These are phyloP conservation scores for Cymbopogon citratus DNA, from an alignment of 176 grass and related monocot genomes.

Conservation along the genomic window DNA sequence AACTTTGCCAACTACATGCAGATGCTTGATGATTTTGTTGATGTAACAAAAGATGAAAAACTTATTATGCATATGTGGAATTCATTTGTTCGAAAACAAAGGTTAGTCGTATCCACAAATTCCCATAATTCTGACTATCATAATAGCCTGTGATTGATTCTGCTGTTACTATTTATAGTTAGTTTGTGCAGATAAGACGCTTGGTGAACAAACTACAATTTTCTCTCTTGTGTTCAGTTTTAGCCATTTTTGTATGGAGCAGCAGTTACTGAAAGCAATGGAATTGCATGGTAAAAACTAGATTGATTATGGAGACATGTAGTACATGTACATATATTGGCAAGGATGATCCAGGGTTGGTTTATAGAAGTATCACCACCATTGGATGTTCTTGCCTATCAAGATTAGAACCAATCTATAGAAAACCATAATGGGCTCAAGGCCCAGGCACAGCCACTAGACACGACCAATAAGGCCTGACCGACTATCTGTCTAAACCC, in stretches of 20 bases:
- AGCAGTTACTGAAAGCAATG: background rate
- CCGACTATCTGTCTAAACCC: too few relatives aligned
- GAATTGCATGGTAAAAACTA: background rate
- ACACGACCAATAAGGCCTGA: too few relatives aligned
- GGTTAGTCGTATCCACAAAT: conserved; percentile 37
- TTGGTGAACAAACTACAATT: background rate
- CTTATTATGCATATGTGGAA: conserved; percentile 99
- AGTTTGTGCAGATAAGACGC: background rate
- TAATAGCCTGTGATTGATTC: background rate
- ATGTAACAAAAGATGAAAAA: conserved; percentile 95
- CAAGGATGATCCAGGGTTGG: background rate
- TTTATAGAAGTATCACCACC: background rate
- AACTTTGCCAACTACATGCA: conserved; percentile 24
- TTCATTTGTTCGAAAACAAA: conserved; percentile 97
- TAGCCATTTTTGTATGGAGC: background rate
- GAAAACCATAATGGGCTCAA: too few relatives aligned
- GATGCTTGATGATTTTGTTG: conserved; percentile 99
- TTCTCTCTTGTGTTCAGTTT: background rate
- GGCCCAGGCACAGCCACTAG: too few relatives aligned
- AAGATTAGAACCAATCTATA: too few relatives aligned
- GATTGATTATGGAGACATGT: background rate
- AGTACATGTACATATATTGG: background rate
- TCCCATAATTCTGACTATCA: background rate
- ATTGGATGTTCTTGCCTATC: background rate
- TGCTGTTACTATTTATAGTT: background rate